A percentile compares a stretch with the other conserved stretches of the same genome.
These are phyloP conservation scores for Tylopilus felleus DNA, from an alignment of 768 basidiomycete species.

Conservation along the genomic window DNA sequence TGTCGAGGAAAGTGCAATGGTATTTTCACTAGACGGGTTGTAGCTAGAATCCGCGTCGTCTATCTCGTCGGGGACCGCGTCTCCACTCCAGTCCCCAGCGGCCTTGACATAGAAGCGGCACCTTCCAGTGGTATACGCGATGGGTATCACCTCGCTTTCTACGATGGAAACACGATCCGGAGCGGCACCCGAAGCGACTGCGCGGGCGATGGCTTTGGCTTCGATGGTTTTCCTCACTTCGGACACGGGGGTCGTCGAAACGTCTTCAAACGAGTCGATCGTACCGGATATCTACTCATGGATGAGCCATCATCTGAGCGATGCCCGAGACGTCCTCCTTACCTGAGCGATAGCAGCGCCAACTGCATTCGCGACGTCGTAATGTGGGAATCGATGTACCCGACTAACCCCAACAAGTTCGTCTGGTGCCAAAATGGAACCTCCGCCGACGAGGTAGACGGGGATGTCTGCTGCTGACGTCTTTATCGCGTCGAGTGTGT, in stretches of 20 bases:
- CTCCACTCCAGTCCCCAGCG: conserved; percentile 47
- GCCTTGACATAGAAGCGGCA: conserved; percentile 55
- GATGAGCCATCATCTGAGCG: conserved; percentile 2
- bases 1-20: not conserved
- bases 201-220: conserved; percentile 39
- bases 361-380: conserved; percentile 60
- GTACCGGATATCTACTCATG: conserved; percentile 39
- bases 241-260: conserved; percentile 32
- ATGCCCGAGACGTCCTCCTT: not conserved
- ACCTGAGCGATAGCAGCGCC: conserved; percentile 49
- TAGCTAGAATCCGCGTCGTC: conserved; percentile 11
- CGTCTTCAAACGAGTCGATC: conserved; percentile 44
- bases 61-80: conserved; percentile 19
- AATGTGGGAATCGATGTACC: conserved; percentile 48
- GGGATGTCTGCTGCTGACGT: conserved; percentile 55
- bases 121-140: conserved; percentile 32
- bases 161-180: conserved; percentile 44
- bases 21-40: conserved; percentile 3
- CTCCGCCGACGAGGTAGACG: conserved; percentile 64
- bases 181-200: conserved; percentile 45
- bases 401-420: conserved; percentile 48
- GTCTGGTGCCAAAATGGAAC: conserved; percentile 55
- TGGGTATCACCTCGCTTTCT: conserved; percentile 53
- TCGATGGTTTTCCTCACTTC: conserved; percentile 35
- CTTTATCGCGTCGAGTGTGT: conserved; percentile 60